Conservation (phyloP, 805 yeast species). For the Schizosaccharomyces lindneri region DNA sequence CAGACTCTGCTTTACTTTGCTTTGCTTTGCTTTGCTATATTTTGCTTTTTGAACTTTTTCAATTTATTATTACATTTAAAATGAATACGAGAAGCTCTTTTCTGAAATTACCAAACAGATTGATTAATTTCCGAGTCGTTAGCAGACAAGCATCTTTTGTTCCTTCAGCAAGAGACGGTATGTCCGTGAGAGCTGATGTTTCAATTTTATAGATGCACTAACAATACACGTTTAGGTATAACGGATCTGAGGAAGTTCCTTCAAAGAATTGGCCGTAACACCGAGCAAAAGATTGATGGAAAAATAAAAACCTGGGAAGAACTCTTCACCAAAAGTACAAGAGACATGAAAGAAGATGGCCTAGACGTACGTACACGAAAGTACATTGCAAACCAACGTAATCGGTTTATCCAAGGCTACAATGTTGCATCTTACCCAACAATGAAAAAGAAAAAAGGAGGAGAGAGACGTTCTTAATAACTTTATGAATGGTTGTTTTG, state of each 20-base stretch:
- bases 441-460: background rate
- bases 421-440: background rate
- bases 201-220: background rate
- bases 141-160: background rate
- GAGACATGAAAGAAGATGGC: background rate
- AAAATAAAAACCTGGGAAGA: background rate
- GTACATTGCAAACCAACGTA: background rate
- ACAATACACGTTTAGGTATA: background rate
- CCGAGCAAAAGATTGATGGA: background rate
- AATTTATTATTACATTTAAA: too few species aligned
- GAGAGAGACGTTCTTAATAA: background rate
- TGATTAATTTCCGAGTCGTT: too few species aligned
- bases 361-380: background rate
- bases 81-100: too few species aligned
- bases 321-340: background rate
- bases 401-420: background rate
- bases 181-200: background rate
- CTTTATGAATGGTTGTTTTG: background rate
- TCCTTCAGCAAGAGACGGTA: background rate
- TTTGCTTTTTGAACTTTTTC: too few species aligned
- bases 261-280: background rate
- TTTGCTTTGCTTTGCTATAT: too few species aligned
- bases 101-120: too few species aligned
- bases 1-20: too few species aligned
- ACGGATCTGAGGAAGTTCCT: background rate